Evolutionary conservation across 73 alveolate genomes (phyloP).

Genomic region (Blepharisma japonicum): DNA sequence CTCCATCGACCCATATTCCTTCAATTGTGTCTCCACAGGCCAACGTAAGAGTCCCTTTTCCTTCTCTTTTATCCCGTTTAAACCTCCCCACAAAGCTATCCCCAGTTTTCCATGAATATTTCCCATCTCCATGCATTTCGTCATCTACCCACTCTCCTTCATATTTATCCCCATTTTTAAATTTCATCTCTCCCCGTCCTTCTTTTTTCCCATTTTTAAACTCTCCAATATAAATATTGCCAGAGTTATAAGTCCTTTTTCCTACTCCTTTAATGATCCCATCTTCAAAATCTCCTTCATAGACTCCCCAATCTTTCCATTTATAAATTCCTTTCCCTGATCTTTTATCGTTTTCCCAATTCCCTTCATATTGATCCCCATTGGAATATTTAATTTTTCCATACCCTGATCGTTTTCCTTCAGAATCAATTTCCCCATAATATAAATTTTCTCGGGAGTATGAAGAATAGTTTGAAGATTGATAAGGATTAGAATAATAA

Average conservation of each 20-base stretch:
- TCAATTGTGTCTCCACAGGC: constrained; percentile 51
- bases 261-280: constrained; percentile 57
- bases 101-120: constrained; percentile 49
- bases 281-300: constrained; percentile 83
- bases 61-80: constrained; percentile 66
- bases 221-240: constrained; percentile 36
- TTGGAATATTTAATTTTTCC: constrained; percentile 60
- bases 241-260: constrained; percentile 16
- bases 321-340: constrained; percentile 85
- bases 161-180: constrained; percentile 32
- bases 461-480: not conserved
- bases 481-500: not conserved
- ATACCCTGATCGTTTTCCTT: constrained; percentile 55
- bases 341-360: constrained; percentile 81
- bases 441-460: constrained; percentile 7
- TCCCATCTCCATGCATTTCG: constrained; percentile 43
- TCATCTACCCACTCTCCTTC: constrained; percentile 43
- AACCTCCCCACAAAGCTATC: constrained; percentile 73
- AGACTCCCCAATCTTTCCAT: constrained; percentile 76
- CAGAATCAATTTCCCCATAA: constrained; percentile 49
- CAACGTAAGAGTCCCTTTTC: constrained; percentile 60
- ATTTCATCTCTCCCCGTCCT: constrained; percentile 37
- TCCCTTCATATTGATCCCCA: constrained; percentile 92
- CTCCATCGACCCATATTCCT: constrained; percentile 54
- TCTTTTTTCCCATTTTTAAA: constrained; percentile 31